phyloP scores from a whole-genome alignment of 2,329 filamentous ascomycete species.

The Ophiostoma piceae region DNA sequence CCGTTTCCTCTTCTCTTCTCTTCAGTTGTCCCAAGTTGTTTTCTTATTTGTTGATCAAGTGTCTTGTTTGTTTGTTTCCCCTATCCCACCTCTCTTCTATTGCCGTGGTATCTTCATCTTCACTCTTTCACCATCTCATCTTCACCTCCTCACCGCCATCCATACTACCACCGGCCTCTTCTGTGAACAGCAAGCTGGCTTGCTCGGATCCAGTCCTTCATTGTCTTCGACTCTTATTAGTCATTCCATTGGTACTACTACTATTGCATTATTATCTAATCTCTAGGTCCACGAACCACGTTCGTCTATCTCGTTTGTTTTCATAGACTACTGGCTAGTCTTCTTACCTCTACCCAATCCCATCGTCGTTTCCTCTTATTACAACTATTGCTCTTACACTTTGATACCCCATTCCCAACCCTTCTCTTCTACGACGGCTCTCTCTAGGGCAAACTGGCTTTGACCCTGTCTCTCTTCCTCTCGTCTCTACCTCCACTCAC shows the following conservation, averaged over 20 bases:
- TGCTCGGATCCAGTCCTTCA: conserved; percentile 52
- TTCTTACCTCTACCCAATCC: conserved; percentile 13
- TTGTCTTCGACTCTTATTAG: conserved; percentile 24
- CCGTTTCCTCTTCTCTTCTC: conserved; percentile 32
- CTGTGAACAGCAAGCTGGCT: conserved; percentile 55
- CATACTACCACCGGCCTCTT: conserved; percentile 27
- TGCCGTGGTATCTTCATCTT: conserved; percentile 14
- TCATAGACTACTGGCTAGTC: conserved; percentile 25
- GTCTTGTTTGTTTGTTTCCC: conserved; percentile 20
- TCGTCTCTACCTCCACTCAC: conserved; percentile 16
- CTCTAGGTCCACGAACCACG: conserved; percentile 24
- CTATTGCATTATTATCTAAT: conserved; percentile 24
- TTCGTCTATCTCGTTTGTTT: neutral
- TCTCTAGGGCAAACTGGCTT: conserved; percentile 24
- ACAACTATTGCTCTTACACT: conserved; percentile 4
- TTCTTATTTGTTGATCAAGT: conserved; percentile 24
- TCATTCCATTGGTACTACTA: neutral
- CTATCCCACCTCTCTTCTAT: conserved; percentile 24
- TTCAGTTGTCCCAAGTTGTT: conserved; percentile 37
- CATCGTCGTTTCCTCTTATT: neutral
- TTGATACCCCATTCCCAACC: conserved; percentile 20
- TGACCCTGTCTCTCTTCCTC: conserved; percentile 20
- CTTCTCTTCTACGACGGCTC: conserved; percentile 19
- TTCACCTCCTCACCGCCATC: neutral
- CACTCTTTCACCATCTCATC: neutral